Evolutionary conservation across 805 yeast species (phyloP), one percentile per base, ranked within the genome.

Genomic region (Kluyveromyces aestuarii): DNA sequence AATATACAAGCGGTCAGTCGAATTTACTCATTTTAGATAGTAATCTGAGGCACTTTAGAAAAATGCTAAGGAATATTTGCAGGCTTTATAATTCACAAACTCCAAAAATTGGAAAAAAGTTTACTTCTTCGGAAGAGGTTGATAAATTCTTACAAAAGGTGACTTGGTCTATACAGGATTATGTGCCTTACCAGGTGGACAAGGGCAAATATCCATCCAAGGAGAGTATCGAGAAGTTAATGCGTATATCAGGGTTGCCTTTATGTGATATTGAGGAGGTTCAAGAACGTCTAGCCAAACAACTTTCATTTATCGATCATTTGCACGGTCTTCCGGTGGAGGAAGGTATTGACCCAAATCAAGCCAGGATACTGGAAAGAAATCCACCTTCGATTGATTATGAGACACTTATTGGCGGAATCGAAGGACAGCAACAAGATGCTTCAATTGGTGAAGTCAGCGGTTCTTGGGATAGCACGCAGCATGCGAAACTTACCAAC

Each of bases 161-260:
- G 17, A 47, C 49, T 5, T 54, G 70, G 71, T 58, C 64, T 2
- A 53, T 64, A 2, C 49, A 50, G 27, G 59, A 61, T 44, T 44
- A 55, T 30, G 25, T 64, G 17, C 40, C 51, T 5, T 47, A 49
- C 1, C 48, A 52, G 48, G 58, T 10, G 48, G 52, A n/a, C 6
- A 19, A 45, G 33, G 25, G 41, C 33, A 35, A 9, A 27, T 36
- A 45, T 8, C 54, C 55, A 10, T 43, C 52, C 17, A 44, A 39
- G 16, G 53, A 51, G n/a, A 46, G 48, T 1, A 54, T 61, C 6
- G 40, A 49, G 25, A 74, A 68, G 40, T 56, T 80, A 43, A 55
- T 77, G 33, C 67, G 68, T 38, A 58, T 80, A 18, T 74, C 84
- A 0, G 84, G 85, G 0, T 54, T 81, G 6, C 69, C 73, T 2